A percentile compares a stretch with the other conserved stretches of the same genome.
These are phyloP conservation scores for Neoboletus subvelutipes DNA, from an alignment of 768 basidiomycete genomes.

Conservation along the genomic window DNA sequence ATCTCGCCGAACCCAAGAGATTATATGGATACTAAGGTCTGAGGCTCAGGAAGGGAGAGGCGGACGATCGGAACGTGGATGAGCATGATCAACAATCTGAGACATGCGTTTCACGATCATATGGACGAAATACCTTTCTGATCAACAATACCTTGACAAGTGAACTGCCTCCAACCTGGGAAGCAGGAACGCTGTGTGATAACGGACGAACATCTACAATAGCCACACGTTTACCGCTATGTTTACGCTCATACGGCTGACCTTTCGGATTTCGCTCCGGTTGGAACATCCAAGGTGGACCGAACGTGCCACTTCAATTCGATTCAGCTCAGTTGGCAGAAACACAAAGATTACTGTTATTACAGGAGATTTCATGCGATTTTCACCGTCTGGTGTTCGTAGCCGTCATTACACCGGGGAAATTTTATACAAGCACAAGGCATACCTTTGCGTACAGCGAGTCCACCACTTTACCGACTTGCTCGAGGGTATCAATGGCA, in stretches of 20 bases:
- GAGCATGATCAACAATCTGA: background rate
- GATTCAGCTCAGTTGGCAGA: background rate
- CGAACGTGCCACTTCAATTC: background rate
- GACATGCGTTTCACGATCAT: background rate
- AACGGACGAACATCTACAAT: background rate
- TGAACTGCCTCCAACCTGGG: background rate
- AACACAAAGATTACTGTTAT: background rate
- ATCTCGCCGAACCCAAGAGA: background rate
- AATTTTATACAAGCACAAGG: background rate
- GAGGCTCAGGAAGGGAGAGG: background rate
- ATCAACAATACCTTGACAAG: background rate
- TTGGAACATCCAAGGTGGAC: background rate
- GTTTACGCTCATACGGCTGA: background rate
- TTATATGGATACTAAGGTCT: background rate
- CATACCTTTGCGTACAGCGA: slow-evolving; percentile 83
- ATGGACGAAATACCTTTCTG: background rate
- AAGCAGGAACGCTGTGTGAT: background rate
- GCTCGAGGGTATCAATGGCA: slow-evolving; percentile 85
- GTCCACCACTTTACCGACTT: slow-evolving; percentile 93
- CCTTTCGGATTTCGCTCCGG: background rate
- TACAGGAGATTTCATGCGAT: slow-evolving; percentile 34
- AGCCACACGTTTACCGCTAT: background rate
- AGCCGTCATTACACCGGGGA: background rate
- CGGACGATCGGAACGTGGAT: background rate
- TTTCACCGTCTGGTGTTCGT: slow-evolving; percentile 39